These are phyloP conservation scores for Lolium multiflorum DNA, from an alignment of 176 grass and related monocot species.

Conservation along the genomic window DNA sequence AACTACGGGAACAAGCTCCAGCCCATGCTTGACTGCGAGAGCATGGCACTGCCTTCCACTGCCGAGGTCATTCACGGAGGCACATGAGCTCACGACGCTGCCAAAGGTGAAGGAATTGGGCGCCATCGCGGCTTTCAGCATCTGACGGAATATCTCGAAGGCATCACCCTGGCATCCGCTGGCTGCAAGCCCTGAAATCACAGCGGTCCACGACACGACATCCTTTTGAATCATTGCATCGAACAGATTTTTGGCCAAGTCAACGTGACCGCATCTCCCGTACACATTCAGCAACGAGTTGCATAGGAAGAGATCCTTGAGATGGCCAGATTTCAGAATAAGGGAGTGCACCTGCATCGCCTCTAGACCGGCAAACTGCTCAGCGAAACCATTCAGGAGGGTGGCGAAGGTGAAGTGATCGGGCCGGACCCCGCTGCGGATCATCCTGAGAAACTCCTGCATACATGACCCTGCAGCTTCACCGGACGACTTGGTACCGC, in stretches of 20 bases:
- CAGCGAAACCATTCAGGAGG: conserved; percentile 48
- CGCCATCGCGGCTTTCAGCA: conserved; percentile 25
- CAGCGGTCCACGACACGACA: conserved; percentile 46
- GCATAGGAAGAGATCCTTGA: conserved; percentile 8
- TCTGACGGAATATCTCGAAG: conserved; percentile 25
- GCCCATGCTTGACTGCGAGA: conserved; percentile 37
- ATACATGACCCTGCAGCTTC: conserved; percentile 43
- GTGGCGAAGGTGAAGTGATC: conserved; percentile 67
- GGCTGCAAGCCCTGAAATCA: conserved; percentile 34
- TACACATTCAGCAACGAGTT: conserved; percentile 44
- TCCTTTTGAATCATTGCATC: conserved; percentile 23
- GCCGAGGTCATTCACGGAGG: neutral
- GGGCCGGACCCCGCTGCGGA: conserved; percentile 35
- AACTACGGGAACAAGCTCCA: conserved; percentile 4
- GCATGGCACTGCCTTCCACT: conserved; percentile 40
- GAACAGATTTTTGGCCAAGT: conserved; percentile 11
- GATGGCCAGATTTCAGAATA: conserved; percentile 26
- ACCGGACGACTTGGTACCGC: conserved; percentile 43
- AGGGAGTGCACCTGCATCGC: conserved; percentile 45
- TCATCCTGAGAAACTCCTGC: conserved; percentile 47
- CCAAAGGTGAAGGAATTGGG: conserved; percentile 49
- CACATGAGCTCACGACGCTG: conserved; percentile 35
- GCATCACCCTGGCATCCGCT: conserved; percentile 6
- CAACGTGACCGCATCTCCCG: conserved; percentile 7
- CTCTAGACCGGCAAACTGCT: conserved; percentile 45